These are phyloP conservation scores for Byssothecium circinans DNA, from an alignment of 2,329 filamentous ascomycete genomes.

Conservation along the genomic window DNA sequence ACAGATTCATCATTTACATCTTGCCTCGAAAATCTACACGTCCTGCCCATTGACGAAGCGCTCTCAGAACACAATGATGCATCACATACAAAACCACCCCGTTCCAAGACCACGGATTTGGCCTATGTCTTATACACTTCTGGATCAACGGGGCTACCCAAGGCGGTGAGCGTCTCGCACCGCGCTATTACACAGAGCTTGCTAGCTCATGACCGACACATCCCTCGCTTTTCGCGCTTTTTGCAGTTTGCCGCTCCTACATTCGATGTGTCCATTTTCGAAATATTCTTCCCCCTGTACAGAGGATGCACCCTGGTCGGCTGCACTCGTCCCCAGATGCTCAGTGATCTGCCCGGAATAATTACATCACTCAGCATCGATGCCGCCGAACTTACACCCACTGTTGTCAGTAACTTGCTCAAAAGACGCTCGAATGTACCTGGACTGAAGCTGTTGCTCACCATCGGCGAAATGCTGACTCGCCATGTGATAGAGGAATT, in stretches of 20 bases:
- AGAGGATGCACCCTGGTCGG: conserved; percentile 73
- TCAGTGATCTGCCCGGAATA: conserved; percentile 71
- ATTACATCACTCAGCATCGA: conserved; percentile 71
- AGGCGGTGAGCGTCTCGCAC: conserved; percentile 84
- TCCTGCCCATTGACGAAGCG: conserved; percentile 49
- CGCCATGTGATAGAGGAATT: conserved; percentile 76
- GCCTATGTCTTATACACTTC: conserved; percentile 96
- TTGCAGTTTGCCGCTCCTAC: conserved; percentile 91
- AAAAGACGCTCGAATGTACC: conserved; percentile 69
- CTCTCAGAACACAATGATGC: conserved; percentile 31
- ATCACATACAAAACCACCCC: conserved; percentile 7
- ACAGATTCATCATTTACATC: conserved; percentile 57
- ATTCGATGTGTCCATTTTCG: conserved; percentile 93
- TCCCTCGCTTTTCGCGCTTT: conserved; percentile 77
- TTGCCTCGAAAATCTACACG: conserved; percentile 34
- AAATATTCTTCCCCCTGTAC: conserved; percentile 86
- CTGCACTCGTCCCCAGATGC: conserved; percentile 68
- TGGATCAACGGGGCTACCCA: conserved; percentile 84
- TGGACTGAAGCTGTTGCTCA: conserved; percentile 69
- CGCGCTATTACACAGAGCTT: conserved; percentile 77
- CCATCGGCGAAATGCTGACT: conserved; percentile 92
- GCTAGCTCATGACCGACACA: conserved; percentile 75
- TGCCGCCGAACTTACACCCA: conserved; percentile 86
- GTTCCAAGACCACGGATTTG: conserved; percentile 44
- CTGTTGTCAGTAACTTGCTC: conserved; percentile 77